These are phyloP conservation scores for Encephalitozoon intestinalis DNA, from an alignment of 371 early-diverging fungal genomes.

Conservation along the genomic window DNA sequence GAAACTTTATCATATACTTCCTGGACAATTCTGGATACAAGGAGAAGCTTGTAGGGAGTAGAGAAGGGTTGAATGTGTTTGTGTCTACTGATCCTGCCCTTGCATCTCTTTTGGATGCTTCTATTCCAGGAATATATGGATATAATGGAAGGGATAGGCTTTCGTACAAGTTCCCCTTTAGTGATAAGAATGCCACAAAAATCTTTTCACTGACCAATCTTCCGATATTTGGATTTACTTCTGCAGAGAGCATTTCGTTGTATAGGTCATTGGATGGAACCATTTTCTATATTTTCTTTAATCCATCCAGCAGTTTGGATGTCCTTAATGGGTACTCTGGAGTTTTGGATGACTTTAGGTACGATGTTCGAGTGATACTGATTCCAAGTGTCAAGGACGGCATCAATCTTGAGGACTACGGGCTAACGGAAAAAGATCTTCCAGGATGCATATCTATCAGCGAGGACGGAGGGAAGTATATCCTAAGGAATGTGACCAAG, in stretches of 20 bases:
- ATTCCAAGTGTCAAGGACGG: slow-evolving; percentile 20
- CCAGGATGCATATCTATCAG: slow-evolving; percentile 38
- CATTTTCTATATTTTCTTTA: slow-evolving; percentile 42
- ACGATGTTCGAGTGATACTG: slow-evolving; percentile 28
- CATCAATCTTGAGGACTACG: background rate
- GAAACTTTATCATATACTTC: background rate
- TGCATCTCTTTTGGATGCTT: slow-evolving; percentile 24
- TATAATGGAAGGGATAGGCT: slow-evolving; percentile 46
- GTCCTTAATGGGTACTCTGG: background rate
- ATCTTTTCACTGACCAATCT: background rate
- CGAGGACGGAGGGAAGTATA: slow-evolving; percentile 33
- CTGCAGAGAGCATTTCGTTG: slow-evolving; percentile 19
- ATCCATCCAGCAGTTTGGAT: background rate
- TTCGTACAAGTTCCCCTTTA: slow-evolving; percentile 5
- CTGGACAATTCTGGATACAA: background rate
- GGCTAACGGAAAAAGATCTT: slow-evolving; percentile 31
- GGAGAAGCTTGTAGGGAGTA: background rate
- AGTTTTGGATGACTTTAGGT: background rate
- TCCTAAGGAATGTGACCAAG: slow-evolving; percentile 7
- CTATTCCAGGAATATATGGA: slow-evolving; percentile 50
- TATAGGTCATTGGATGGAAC: slow-evolving; percentile 14
- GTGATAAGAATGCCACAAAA: background rate
- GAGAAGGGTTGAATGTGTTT: slow-evolving; percentile 13
- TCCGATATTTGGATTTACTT: slow-evolving; percentile 23
- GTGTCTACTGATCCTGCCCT: slow-evolving; percentile 41